These are phyloP conservation scores for Aureobasidium sp. DNA, from an alignment of 2,329 filamentous ascomycete species.

Conservation along the genomic window DNA sequence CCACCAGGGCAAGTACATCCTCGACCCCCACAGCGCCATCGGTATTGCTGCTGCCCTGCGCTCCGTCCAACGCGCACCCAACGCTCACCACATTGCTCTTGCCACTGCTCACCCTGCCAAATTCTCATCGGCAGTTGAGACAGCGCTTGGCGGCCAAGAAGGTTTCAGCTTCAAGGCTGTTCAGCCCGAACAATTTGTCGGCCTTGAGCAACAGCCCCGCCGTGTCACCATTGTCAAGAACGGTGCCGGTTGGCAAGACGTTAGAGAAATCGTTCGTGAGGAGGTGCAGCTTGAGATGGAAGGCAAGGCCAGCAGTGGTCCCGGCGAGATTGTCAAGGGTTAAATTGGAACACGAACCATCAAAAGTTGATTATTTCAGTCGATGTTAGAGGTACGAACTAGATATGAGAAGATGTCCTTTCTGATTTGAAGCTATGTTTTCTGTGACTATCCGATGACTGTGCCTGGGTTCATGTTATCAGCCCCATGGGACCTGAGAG, in stretches of 20 bases:
- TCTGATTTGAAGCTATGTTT: background rate
- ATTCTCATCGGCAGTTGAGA: constrained; percentile 77
- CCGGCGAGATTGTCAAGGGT: constrained; percentile 14
- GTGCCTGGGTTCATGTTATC: too few species aligned
- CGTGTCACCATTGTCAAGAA: constrained; percentile 63
- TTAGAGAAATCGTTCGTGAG: constrained; percentile 66
- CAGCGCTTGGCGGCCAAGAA: constrained; percentile 63
- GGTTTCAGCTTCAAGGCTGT: constrained; percentile 73
- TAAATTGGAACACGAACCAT: background rate
- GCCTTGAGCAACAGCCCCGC: constrained; percentile 67
- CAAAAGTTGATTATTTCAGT: background rate
- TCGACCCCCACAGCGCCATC: constrained; percentile 89
- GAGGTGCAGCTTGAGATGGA: constrained; percentile 52
- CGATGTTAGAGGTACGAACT: background rate
- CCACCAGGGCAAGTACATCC: constrained; percentile 56
- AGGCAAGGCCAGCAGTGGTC: constrained; percentile 13
- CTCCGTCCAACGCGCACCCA: constrained; percentile 45
- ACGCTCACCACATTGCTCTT: constrained; percentile 67
- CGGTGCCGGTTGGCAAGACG: constrained; percentile 59
- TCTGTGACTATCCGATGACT: too few species aligned
- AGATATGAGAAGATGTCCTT: background rate
- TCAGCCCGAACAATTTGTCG: constrained; percentile 73
- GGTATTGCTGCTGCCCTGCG: constrained; percentile 70
- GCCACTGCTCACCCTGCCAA: constrained; percentile 95
- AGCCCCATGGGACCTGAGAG: too few species aligned